Conservation (phyloP, 192 early-diverging fungal genomes). For the Backusella tarrabulga region DNA sequence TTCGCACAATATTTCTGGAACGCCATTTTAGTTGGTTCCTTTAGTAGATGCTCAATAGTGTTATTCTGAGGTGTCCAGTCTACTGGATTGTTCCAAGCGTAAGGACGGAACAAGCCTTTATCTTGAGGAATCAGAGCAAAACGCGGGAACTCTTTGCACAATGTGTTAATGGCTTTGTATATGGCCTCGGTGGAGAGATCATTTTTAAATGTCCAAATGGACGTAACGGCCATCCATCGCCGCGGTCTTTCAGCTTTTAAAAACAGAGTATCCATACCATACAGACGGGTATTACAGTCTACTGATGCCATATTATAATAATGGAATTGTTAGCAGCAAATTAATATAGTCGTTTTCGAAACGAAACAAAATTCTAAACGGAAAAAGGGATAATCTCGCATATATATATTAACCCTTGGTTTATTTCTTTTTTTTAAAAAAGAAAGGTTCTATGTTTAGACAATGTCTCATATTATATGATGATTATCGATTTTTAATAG, state of each 20-base stretch:
- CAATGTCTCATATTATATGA: not conserved
- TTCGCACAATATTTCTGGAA: slow-evolving; percentile 19
- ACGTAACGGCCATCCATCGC: slow-evolving; percentile 28
- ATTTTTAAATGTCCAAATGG: slow-evolving; percentile 27
- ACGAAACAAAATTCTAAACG: not conserved
- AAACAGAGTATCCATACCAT: slow-evolving; percentile 34
- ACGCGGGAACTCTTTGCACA: slow-evolving; percentile 19
- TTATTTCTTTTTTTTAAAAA: not conserved
- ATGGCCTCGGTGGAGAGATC: not conserved
- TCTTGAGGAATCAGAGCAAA: slow-evolving; percentile 10
- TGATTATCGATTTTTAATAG: not conserved
- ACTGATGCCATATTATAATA: not conserved
- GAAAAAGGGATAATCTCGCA: not conserved
- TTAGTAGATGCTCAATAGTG: slow-evolving; percentile 5
- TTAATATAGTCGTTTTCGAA: not conserved
- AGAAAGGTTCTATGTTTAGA: not conserved
- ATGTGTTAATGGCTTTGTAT: not conserved
- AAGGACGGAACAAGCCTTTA: not conserved
- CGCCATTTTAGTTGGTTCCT: slow-evolving; percentile 10
- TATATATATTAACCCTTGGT: not conserved
- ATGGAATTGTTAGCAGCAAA: not conserved
- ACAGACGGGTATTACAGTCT: not conserved
- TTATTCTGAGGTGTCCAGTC: not conserved
- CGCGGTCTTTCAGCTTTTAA: slow-evolving; percentile 23
- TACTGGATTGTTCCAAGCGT: not conserved